Evolutionary conservation across 805 yeast species (phyloP), one percentile per base, ranked within the genome.

Genomic region (Lachancea fermentati): DNA sequence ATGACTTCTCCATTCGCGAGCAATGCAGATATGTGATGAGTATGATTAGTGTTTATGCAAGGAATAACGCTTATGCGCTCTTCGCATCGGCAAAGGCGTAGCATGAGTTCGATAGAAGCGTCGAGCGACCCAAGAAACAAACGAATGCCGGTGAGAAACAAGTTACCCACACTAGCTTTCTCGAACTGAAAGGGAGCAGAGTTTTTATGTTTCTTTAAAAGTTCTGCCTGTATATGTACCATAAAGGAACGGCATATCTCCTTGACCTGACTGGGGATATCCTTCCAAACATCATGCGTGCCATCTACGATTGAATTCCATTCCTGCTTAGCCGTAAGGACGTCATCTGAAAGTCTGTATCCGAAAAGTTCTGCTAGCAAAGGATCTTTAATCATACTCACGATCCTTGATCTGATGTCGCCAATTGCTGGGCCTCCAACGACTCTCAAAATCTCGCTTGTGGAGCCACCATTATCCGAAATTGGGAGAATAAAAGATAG

Each of bases 351-450:
- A 33, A 63, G 39, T 33, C 68, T 48, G 32, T 57, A 51, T 15
- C 59, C 51, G 15, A 63, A 52, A n/a, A 63, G 45, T 11, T 45
- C 34, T 12, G 67, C 58, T 13, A 75, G 54, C 13, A 69, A 51
- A 19, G 70, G 65, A 24, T 71, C 73, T 1, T 87, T 82, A 26
- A 86, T 81, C 43, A 89, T 63, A 39, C 89, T 64, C 0, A 87
- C 84, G 19, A 88, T 70, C 41, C 97, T 62, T 0, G 95, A 85
- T 36, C 97, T 66, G 2, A 89, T 71, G 57, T 89, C 97, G 2
- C 97, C 97, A 39, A 89, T 86, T 0, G 97, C 96, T 2, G 96
- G 95, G 0, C 97, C 97, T 2, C 96, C 96, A 13, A 89, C 69
- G 1, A 87, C 85, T 11, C 96, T 65, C 4, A 88, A 70, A 17